Base-by-base conservation (phyloP, 495 filamentous ascomycete species). In the Podospora tetraspora region DNA sequence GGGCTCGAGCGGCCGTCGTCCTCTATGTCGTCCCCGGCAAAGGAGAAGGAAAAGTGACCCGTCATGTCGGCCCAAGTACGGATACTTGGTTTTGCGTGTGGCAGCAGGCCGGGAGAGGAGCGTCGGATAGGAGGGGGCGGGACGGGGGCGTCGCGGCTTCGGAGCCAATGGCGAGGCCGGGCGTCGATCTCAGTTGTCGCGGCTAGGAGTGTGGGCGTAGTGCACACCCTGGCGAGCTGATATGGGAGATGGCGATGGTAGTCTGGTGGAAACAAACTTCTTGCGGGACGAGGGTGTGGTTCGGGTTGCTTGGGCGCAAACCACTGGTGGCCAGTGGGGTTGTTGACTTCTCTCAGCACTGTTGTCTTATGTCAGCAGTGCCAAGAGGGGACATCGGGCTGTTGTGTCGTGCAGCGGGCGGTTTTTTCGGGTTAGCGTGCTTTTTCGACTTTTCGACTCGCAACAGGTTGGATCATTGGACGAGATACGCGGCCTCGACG, bases 11-110 rank as follows among this genome's bases (percentile, higher is more conserved):
- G 80, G 73, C 83, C 83, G 65, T 86, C 85, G 21, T 86, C 82
- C 68, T 93, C 91, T 81, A 93, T 94, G 73, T 96, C 93, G 71
- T 96, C 92, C 10, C 90, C 92, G 1, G 85, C 85, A 76, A 97
- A 96, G 34, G 88, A 88, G 72, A 97, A 97, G 69, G 85, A 90
- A 78, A 97, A 95, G 4, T 82, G 68, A 62, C 63, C 57, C 32
- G 68, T 61, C 70, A 70, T 69, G n/a, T 52, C 29, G 30, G 43
- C 30, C 56, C 3, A 21, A 34, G 22, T 13, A 1, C 12, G 19
- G 19, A 37, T 43, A 3, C 43, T 52, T 19, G 60, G 6, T 37
- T 37, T 21, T 62, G 27, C 21, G 23, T 8, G 16, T 62, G 19
- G 25, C 1, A 37, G 29, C 16, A 52, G 43, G 43, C 43, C 43